Evolutionary conservation across 495 filamentous ascomycete genomes (phyloP).

Genomic region (Aspergillus indologenus): DNA sequence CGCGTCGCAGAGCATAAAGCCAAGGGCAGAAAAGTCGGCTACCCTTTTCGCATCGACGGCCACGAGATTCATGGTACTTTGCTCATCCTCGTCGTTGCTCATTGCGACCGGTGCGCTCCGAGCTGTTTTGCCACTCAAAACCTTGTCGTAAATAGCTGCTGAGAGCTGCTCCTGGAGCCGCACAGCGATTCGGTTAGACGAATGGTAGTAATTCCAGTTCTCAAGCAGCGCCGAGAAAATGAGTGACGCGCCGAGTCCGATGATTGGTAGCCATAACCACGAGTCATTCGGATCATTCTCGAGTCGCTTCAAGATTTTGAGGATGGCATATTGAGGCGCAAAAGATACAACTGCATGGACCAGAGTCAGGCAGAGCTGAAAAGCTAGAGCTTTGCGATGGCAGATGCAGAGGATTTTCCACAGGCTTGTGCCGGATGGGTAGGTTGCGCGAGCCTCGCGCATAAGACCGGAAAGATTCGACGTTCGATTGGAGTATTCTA

Average conservation of each 20-base stretch:
- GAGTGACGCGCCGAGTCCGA: not conserved
- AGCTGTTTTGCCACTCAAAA: not conserved
- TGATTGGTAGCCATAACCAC: not conserved
- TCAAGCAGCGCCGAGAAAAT: not conserved
- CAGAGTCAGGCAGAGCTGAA: not conserved
- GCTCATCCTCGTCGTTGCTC: conserved; percentile 17
- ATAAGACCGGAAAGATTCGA: not conserved
- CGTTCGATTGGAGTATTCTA: not conserved
- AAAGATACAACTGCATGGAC: not conserved
- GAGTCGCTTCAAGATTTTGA: not conserved
- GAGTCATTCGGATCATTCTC: not conserved
- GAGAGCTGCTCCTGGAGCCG: not conserved
- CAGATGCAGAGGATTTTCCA: not conserved
- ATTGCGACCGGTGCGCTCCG: not conserved
- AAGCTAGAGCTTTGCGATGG: not conserved
- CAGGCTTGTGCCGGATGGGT: not conserved
- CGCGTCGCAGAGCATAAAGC: conserved; percentile 46
- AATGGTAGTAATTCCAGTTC: conserved; percentile 3
- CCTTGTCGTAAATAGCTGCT: not conserved
- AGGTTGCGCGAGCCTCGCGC: not conserved
- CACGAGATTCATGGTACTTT: conserved; percentile 66
- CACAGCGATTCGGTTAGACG: not conserved
- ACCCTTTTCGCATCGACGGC: conserved; percentile 65
- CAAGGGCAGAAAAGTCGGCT: conserved; percentile 55
- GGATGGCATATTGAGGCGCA: not conserved